phyloP scores from a whole-genome alignment of 2,329 filamentous ascomycete genomes.

The Botrytis elliptica region DNA sequence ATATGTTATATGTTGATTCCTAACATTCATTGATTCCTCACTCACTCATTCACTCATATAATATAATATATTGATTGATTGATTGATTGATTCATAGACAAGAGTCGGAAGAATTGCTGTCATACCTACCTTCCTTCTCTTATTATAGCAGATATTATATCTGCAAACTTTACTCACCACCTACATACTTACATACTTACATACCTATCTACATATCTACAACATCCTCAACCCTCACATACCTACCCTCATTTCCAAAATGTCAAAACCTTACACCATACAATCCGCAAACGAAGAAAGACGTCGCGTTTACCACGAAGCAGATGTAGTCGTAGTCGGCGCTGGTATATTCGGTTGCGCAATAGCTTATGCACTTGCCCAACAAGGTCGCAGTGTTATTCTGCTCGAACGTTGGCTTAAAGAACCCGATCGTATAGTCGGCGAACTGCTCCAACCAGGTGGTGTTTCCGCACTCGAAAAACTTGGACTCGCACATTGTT shows the following conservation, averaged over 20 bases:
- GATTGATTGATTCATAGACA: background rate
- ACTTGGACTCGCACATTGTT: conserved; percentile 75
- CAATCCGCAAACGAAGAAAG: conserved; percentile 42
- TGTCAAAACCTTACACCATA: conserved; percentile 1
- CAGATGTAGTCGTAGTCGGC: conserved; percentile 88
- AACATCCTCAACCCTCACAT: background rate
- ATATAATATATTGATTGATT: background rate
- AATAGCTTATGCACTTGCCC: conserved; percentile 77
- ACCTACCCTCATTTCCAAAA: background rate
- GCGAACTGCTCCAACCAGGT: conserved; percentile 90
- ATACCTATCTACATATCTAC: background rate
- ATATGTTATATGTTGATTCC: background rate
- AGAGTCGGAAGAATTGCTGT: background rate
- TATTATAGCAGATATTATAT: background rate
- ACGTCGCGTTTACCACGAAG: conserved; percentile 58
- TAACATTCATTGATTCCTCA: background rate
- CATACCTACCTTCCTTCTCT: background rate
- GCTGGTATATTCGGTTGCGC: conserved; percentile 89
- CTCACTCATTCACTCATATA: background rate
- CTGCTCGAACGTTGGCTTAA: conserved; percentile 86
- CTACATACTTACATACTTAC: background rate
- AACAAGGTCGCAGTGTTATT: conserved; percentile 87
- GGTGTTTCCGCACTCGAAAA: conserved; percentile 78
- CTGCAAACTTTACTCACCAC: background rate
- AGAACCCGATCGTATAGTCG: conserved; percentile 93